Evolutionary conservation across 345 rosid genomes (phyloP), one percentile per base, ranked within the genome.

Genomic region (Arabis alpina): DNA sequence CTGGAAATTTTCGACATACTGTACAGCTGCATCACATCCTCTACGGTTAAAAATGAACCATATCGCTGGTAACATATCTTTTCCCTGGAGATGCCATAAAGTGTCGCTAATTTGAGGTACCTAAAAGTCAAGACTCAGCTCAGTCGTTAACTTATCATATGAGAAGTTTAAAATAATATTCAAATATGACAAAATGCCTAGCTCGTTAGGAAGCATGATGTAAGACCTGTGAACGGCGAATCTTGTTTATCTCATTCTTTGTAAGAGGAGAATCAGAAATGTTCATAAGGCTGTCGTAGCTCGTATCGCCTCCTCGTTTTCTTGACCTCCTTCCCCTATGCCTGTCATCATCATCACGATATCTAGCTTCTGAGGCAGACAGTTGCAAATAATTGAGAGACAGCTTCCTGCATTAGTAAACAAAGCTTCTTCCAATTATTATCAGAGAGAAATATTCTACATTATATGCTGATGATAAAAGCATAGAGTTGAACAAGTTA

Each of bases 21-120:
- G 84, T 34, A 94, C 92, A 10, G 99, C 91, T 48, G 93, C 95
- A 79, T 91, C 99, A 73, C 97, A 91, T 77, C 96, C 97, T 88
- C 89, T 85, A 72, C 97, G 80, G 77, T 82, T 89, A 73, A 91
- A 91, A 74, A 94, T 91, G 79, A 91, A 94, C 99, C 99, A 94
- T 71, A 94, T 82, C 16, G 96, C 90, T 61, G 99, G 99, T 59
- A 91, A 81, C 97, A 91, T 89, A 74, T 89, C 83, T 77, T 84
- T 88, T 61, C 79, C 80, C 73, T 85, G 76, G 34, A 91, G 90
- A 72, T 91, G 97, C 77, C 78, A 74, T 64, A 91, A 79, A 19
- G 92, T 91, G 72, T 94, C 95, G 69, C 86, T 76, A 68, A 89
- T 78, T 80, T 79, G 96, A 77, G 97, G 97, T 53, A 91, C 91